Percentiles rank a stretch among this genome's conserved stretches.
Conservation (phyloP, 202 grass and related monocot species). For the Carex sylvatica region DNA sequence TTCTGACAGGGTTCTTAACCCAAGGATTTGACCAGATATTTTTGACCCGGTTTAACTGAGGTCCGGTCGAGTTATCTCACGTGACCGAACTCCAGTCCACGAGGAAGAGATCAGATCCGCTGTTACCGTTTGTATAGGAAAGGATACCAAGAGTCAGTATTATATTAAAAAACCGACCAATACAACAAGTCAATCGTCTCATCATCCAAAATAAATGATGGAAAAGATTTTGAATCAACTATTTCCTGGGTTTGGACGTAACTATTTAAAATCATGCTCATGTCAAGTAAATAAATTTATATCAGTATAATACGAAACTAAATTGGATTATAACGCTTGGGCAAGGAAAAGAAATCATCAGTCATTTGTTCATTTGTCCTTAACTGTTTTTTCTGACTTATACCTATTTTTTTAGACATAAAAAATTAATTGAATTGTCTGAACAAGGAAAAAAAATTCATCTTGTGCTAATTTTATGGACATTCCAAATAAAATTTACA, state of each 20-base stretch:
- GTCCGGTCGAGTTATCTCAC: slow-evolving; percentile 21
- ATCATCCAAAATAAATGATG: not conserved
- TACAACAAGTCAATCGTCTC: not conserved
- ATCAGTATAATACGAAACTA: not conserved
- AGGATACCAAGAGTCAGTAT: not conserved
- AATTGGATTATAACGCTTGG: not conserved
- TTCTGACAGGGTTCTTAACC: slow-evolving; percentile 30
- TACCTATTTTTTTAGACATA: too few relatives aligned
- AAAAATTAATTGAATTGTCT: too few relatives aligned
- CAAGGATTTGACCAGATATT: slow-evolving; percentile 30
- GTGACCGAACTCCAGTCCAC: slow-evolving; percentile 13
- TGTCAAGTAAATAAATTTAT: not conserved
- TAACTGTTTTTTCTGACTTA: too few relatives aligned
- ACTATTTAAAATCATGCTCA: not conserved
- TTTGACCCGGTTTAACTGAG: slow-evolving; percentile 32
- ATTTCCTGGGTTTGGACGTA: not conserved
- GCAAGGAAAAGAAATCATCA: too few relatives aligned
- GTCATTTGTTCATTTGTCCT: too few relatives aligned
- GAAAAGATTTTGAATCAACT: not conserved
- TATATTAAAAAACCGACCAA: not conserved
- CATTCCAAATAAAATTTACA: too few relatives aligned
- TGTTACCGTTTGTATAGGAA: not conserved
- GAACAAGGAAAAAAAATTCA: too few relatives aligned
- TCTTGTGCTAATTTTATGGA: too few relatives aligned
- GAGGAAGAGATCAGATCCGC: not conserved